Base-by-base conservation (phyloP, 768 basidiomycete genomes). In the Calocera viscosa region DNA sequence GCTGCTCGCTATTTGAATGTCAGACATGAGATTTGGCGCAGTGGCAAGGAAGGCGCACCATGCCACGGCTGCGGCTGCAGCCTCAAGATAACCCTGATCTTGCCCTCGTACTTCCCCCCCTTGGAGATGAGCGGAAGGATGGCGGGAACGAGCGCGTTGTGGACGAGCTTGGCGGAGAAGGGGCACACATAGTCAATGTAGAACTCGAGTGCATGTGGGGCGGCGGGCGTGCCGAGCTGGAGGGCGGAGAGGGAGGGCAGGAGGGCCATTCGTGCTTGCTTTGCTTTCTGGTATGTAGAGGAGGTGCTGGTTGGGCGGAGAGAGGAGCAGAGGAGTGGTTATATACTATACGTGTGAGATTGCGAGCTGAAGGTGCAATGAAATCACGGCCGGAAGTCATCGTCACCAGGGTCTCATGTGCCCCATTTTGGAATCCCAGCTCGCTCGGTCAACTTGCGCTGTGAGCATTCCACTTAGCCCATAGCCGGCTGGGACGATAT, bases 161-260 rank as follows among this genome's bases (percentile, higher is more conserved):
- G 83, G 65, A 91, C 82, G 24, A 82, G 79, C 32, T 80, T 75
- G 11, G 85, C 78, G 53, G 88, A 71, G 81, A 79, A 92, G 0
- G 90, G 90, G 71, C 91, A 94, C 71, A 91, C 89, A 75, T 89
- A 91, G 76, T 92, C 91, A 88, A 89, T 74, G 76, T 90, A 92
- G 67, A 91, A 76, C 67, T 94, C 91, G 64, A 93, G 79, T 1
- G 88, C 90, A 71, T 93, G 89, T 0, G 87, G 86, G 0, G 90
- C 82, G 32, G 82, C 77, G 65, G 74, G 72, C 19, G 69, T 72
- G 43, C 91, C 91, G 67, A 93, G 78, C 64, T 87, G 74, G 53
- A 88, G 79, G 63, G 88, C 82, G 33, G 80, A 76, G 39, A 93
- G 82, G 64, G 83, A 85, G 0, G 91, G 90, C 80, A 86, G 87